A percentile compares a stretch with the other conserved stretches of the same genome.
phyloP scores from a whole-genome alignment of 257 asterid species.

The Solanum sparsipilum region DNA sequence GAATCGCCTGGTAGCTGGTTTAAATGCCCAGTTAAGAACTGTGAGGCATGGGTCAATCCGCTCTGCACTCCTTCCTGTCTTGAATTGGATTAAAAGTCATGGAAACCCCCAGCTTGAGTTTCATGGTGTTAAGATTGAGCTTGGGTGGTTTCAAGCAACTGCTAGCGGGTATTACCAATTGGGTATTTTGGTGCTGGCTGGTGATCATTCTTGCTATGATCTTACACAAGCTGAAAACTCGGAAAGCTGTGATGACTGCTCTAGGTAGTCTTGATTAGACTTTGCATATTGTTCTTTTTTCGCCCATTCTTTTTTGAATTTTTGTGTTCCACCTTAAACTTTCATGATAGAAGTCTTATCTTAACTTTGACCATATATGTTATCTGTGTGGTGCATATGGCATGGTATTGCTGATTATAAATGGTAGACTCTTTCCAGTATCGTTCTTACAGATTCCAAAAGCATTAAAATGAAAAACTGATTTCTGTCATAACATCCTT shows the following conservation, averaged over 20 bases:
- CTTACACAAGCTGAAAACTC: slow-evolving; percentile 47
- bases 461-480: neutral
- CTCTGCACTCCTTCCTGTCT: slow-evolving; percentile 54
- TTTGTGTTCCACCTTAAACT: neutral
- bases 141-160: slow-evolving; percentile 97
- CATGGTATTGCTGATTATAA: neutral
- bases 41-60: slow-evolving; percentile 70
- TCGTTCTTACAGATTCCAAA: neutral
- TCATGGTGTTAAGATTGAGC: slow-evolving; percentile 82
- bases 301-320: neutral
- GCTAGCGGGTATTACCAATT: slow-evolving; percentile 88
- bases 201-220: slow-evolving; percentile 51
- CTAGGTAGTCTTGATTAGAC: slow-evolving; percentile 37
- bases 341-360: neutral
- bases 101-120: slow-evolving; percentile 89
- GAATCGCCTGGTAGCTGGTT: slow-evolving; percentile 88
- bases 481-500: neutral
- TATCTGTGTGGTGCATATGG: neutral
- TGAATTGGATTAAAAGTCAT: slow-evolving; percentile 74
- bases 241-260: slow-evolving; percentile 41
- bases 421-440: neutral
- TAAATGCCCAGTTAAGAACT: slow-evolving; percentile 83
- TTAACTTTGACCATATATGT: neutral
- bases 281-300: neutral
- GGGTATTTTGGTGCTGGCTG: slow-evolving; percentile 78